Evolutionary conservation across 441 rosid genomes (phyloP).

Genomic region (Gossypium gossypioides): DNA sequence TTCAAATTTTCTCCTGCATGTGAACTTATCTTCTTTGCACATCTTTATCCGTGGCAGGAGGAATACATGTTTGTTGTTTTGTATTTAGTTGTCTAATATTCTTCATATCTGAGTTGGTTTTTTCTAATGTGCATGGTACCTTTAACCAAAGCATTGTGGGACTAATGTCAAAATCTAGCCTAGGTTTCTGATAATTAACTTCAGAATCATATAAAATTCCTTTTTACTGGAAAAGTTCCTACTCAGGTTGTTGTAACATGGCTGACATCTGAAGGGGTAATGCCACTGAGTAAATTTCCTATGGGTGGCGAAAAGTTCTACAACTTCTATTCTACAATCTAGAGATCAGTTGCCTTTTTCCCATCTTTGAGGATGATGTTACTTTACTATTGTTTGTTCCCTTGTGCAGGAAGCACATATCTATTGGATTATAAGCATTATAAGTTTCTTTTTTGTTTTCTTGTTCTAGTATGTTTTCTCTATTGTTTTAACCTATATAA

Average conservation of each 20-base stretch:
- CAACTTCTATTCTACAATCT: not conserved
- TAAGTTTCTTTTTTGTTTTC: not conserved
- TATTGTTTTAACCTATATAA: conserved; percentile 16
- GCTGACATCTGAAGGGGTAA: not conserved
- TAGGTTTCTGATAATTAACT: not conserved
- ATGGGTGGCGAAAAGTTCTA: not conserved
- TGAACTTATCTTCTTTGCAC: not conserved
- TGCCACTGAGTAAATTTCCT: not conserved
- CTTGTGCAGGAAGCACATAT: not conserved
- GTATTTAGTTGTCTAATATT: not conserved
- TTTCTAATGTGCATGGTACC: not conserved
- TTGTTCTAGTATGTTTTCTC: conserved; percentile 10
- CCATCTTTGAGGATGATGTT: not conserved
- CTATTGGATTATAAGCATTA: not conserved
- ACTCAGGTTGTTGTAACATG: not conserved
- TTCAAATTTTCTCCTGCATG: not conserved
- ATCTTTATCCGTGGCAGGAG: not conserved
- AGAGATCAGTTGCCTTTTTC: not conserved
- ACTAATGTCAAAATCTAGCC: not conserved
- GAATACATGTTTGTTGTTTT: not conserved
- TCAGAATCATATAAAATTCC: not conserved
- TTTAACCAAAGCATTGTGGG: not conserved
- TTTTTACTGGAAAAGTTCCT: not conserved
- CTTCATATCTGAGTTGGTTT: not conserved
- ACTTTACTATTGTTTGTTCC: not conserved